Conservation (phyloP, 148 eudicot genomes). For the Camellia lanceoleosa region DNA sequence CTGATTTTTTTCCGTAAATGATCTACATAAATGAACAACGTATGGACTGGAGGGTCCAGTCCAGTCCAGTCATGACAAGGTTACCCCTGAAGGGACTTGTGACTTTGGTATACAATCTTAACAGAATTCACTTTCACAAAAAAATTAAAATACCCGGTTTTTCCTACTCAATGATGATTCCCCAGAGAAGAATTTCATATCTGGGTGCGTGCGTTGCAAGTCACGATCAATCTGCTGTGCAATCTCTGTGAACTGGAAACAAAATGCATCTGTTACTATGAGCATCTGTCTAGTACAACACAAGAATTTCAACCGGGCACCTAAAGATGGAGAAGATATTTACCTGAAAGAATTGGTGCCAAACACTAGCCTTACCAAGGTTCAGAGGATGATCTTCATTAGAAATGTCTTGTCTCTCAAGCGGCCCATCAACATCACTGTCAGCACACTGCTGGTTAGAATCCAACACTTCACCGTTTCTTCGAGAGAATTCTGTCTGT, state of each 20-base stretch:
- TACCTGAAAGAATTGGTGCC: slow-evolving; percentile 68
- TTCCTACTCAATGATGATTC: slow-evolving; percentile 45
- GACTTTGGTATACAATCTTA: neutral
- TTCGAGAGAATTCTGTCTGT: slow-evolving; percentile 44
- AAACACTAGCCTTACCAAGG: slow-evolving; percentile 49
- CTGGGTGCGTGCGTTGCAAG: slow-evolving; percentile 67
- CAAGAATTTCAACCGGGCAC: neutral
- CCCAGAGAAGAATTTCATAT: slow-evolving; percentile 51
- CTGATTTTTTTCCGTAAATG: no score
- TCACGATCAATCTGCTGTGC: slow-evolving; percentile 71
- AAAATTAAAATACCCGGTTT: slow-evolving; percentile 32
- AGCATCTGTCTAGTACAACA: slow-evolving; percentile 5
- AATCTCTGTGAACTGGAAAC: slow-evolving; percentile 48
- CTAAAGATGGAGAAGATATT: neutral
- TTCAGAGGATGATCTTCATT: slow-evolving; percentile 60
- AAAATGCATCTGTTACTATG: slow-evolving; percentile 8
- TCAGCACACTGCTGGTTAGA: slow-evolving; percentile 19
- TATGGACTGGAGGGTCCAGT: no score
- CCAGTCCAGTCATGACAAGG: no score
- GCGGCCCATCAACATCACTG: slow-evolving; percentile 37
- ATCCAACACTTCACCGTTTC: slow-evolving; percentile 20
- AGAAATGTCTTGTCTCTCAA: slow-evolving; percentile 45
- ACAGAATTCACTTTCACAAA: neutral
- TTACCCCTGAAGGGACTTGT: no score
- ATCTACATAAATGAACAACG: no score